phyloP scores from a whole-genome alignment of 257 asterid species.

The Jasminum sambac region DNA sequence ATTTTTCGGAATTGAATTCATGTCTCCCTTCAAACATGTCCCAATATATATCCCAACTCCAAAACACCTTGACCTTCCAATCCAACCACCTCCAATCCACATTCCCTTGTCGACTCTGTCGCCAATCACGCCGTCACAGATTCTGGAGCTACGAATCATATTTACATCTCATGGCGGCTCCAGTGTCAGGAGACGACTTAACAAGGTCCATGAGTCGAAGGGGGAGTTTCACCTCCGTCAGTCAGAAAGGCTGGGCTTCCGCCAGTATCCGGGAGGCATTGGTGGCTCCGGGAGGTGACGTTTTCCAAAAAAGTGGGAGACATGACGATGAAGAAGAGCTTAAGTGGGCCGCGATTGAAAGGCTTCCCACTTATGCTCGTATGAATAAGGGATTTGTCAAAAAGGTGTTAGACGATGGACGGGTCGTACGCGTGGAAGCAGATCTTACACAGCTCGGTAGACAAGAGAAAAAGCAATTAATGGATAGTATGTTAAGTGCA shows the following conservation, averaged over 20 bases:
- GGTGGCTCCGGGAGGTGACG: slow-evolving; percentile 60
- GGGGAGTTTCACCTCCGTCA: slow-evolving; percentile 55
- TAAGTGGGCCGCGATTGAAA: slow-evolving; percentile 82
- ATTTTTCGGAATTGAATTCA: slow-evolving; percentile 26
- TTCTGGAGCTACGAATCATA: slow-evolving; percentile 25
- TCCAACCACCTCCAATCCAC: slow-evolving; percentile 22
- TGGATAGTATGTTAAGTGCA: slow-evolving; percentile 58
- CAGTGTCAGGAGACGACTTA: slow-evolving; percentile 56
- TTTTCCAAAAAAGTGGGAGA: slow-evolving; percentile 59
- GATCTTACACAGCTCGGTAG: slow-evolving; percentile 59
- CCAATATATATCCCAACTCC: slow-evolving; percentile 16
- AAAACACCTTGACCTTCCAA: neutral
- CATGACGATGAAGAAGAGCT: slow-evolving; percentile 73
- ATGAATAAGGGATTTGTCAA: slow-evolving; percentile 63
- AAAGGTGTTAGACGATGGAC: slow-evolving; percentile 66
- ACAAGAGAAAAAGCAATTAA: slow-evolving; percentile 63
- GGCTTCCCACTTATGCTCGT: slow-evolving; percentile 81
- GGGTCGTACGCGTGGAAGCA: slow-evolving; percentile 57
- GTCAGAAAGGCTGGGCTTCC: slow-evolving; percentile 66
- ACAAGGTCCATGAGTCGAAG: slow-evolving; percentile 57
- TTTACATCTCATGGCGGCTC: slow-evolving; percentile 40
- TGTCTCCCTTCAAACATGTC: slow-evolving; percentile 21
- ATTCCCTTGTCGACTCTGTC: neutral
- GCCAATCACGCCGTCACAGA: too few species aligned
- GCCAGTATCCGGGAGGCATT: slow-evolving; percentile 65